These are phyloP conservation scores for Musa balbisiana DNA, from an alignment of 202 grass and related monocot species.

Conservation along the genomic window DNA sequence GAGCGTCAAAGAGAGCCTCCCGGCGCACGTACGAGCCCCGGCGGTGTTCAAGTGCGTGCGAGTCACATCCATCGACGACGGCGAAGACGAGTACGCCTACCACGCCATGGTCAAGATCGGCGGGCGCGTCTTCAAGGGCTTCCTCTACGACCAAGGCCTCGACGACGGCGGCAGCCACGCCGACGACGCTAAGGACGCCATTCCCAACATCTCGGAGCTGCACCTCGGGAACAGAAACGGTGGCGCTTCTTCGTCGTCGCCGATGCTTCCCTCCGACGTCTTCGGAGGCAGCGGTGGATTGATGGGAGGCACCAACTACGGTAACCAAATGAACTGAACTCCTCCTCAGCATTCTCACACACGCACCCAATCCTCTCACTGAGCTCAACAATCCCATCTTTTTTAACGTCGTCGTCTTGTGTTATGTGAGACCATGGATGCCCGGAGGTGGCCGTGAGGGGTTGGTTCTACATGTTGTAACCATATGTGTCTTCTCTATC, in stretches of 20 bases:
- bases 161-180: constrained; percentile 50
- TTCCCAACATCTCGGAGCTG: constrained; percentile 89
- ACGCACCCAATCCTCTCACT: not conserved
- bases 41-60: constrained; percentile 97
- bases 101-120: constrained; percentile 84
- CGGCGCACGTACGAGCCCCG: constrained; percentile 75
- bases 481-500: constrained; percentile 1
- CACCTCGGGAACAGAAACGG: constrained; percentile 55
- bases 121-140: constrained; percentile 98
- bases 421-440: not conserved
- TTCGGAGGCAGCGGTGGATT: constrained; percentile 41
- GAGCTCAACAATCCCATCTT: not conserved
- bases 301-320: constrained; percentile 49
- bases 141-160: constrained; percentile 87
- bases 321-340: constrained; percentile 64
- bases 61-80: constrained; percentile 93
- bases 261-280: constrained; percentile 33
- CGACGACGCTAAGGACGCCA: constrained; percentile 22
- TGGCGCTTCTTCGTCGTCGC: constrained; percentile 26
- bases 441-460: too few species aligned
- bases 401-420: not conserved
- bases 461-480: constrained; percentile 8
- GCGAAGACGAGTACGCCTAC: constrained; percentile 96
- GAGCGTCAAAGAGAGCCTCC: constrained; percentile 50
- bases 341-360: not conserved